Evolutionary conservation across 305 asterid species (phyloP).

Genomic region (Rubia occidens): DNA sequence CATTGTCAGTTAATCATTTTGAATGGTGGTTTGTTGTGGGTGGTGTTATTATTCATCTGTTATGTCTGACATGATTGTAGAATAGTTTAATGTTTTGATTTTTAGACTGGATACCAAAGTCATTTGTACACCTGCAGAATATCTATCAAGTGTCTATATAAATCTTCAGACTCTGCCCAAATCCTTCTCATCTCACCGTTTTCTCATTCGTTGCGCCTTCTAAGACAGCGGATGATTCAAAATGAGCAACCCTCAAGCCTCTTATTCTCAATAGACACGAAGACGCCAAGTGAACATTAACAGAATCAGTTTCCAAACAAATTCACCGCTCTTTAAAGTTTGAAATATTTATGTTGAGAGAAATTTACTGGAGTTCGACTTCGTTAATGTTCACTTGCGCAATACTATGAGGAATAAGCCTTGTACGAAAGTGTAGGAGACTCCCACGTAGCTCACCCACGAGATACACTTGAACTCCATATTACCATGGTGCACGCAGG

Average conservation of each 20-base stretch:
- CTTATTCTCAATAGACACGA: no score
- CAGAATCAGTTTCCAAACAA: not conserved
- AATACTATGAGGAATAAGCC: no score
- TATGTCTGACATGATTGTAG: slow-evolving; percentile 8
- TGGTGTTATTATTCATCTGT: not conserved
- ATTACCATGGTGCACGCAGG: no score
- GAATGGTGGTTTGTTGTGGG: not conserved
- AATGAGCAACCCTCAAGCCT: no score
- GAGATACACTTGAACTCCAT: no score
- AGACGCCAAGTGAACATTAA: not conserved
- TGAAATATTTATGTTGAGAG: no score
- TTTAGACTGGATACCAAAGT: not conserved
- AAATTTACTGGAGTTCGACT: not conserved
- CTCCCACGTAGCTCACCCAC: no score
- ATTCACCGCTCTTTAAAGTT: not conserved
- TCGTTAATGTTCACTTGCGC: not conserved
- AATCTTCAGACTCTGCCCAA: not conserved
- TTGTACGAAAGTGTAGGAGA: no score
- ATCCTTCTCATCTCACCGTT: not conserved
- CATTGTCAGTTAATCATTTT: slow-evolving; percentile 22
- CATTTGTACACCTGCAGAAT: slow-evolving; percentile 13
- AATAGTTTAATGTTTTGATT: slow-evolving; percentile 4
- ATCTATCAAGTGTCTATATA: slow-evolving; percentile 1
- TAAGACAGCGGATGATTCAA: no score
- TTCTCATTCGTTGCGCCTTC: not conserved